phyloP scores from a whole-genome alignment of 1,284 basidiomycete species.

The Sanghuangporus sanghuang region DNA sequence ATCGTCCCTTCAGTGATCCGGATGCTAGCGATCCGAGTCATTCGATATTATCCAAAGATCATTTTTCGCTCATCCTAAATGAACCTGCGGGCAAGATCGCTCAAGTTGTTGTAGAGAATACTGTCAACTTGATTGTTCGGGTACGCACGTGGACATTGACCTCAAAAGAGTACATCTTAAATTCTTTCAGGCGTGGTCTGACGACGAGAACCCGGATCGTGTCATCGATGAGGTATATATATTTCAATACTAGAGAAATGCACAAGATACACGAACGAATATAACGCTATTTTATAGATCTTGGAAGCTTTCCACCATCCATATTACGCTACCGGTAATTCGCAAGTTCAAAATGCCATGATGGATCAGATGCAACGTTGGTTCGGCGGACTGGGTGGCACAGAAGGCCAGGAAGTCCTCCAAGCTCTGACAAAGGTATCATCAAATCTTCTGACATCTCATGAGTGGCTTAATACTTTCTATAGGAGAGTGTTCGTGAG shows the following conservation, averaged over 20 bases:
- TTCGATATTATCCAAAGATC: slow-evolving; percentile 63
- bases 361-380: slow-evolving; percentile 53
- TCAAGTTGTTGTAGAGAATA: slow-evolving; percentile 56
- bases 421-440: slow-evolving; percentile 46
- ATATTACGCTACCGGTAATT: slow-evolving; percentile 52
- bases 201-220: slow-evolving; percentile 42
- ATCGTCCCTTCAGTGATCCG: slow-evolving; percentile 33
- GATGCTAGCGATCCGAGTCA: slow-evolving; percentile 72
- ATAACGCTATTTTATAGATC: slow-evolving; percentile 32
- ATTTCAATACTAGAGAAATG: slow-evolving; percentile 1
- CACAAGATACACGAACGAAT: not conserved
- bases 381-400: slow-evolving; percentile 46
- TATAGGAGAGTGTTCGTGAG: slow-evolving; percentile 34
- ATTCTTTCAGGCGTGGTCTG: slow-evolving; percentile 44
- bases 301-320: slow-evolving; percentile 69
- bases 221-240: slow-evolving; percentile 45
- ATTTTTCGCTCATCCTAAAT: slow-evolving; percentile 60
- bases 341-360: slow-evolving; percentile 63
- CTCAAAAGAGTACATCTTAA: not conserved
- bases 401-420: slow-evolving; percentile 37
- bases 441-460: not conserved
- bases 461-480: not conserved
- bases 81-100: slow-evolving; percentile 73
- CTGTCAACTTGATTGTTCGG: slow-evolving; percentile 58
- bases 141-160: slow-evolving; percentile 28